Conservation (phyloP, 306 rosid genomes). For the Cicer cuneatum region DNA sequence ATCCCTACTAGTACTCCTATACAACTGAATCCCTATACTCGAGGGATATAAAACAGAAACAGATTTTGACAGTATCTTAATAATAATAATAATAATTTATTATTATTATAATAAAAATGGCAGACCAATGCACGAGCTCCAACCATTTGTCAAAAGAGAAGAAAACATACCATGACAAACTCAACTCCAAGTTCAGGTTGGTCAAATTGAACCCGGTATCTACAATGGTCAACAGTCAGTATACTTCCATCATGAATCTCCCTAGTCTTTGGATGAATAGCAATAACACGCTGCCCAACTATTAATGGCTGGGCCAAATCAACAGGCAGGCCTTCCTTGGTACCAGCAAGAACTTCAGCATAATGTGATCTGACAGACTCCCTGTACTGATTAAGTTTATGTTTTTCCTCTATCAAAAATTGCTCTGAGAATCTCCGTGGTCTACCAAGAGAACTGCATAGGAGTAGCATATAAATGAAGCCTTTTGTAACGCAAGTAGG, state of each 20-base stretch:
- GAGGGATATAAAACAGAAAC: too few relatives aligned
- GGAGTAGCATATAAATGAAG: constrained; percentile 43
- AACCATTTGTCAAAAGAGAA: constrained; percentile 32
- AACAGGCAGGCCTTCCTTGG: constrained; percentile 87
- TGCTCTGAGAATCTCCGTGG: constrained; percentile 90
- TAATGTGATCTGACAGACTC: constrained; percentile 87
- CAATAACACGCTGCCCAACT: constrained; percentile 84
- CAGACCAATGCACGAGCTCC: constrained; percentile 1
- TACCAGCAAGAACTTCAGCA: constrained; percentile 84
- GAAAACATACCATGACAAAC: constrained; percentile 72
- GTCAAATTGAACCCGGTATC: constrained; percentile 83
- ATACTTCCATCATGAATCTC: constrained; percentile 87
- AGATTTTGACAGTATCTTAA: too few relatives aligned
- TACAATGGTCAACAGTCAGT: constrained; percentile 70
- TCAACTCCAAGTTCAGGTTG: constrained; percentile 83
- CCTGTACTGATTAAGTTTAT: constrained; percentile 85
- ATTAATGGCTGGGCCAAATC: constrained; percentile 86
- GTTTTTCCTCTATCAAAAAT: constrained; percentile 81
- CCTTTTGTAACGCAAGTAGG: not conserved
- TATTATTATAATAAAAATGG: not conserved
- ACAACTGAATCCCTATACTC: too few relatives aligned
- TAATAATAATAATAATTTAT: constrained; percentile 4
- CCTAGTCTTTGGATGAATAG: constrained; percentile 79
- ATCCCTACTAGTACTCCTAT: too few relatives aligned
- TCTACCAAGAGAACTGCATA: constrained; percentile 91